Percentiles rank a stretch among this genome's conserved stretches.
Conservation (phyloP, 768 basidiomycete species). For the Leccinum sublutescens region DNA sequence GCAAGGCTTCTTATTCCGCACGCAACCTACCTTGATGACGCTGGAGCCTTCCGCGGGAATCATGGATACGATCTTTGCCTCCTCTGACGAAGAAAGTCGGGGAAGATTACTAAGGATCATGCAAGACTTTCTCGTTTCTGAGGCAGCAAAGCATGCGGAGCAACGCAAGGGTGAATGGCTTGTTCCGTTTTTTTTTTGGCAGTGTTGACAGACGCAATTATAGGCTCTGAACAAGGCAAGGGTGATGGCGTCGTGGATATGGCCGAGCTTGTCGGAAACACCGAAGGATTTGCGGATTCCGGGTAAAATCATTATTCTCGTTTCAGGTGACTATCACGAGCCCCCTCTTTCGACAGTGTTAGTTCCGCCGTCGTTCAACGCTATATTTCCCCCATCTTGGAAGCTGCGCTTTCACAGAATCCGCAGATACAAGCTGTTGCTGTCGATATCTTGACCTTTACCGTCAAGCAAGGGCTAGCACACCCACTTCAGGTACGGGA, state of each 20-base stretch:
- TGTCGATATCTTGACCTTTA: slow-evolving; percentile 88
- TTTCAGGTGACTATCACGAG: not conserved
- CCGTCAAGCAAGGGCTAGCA: slow-evolving; percentile 91
- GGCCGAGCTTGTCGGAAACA: slow-evolving; percentile 93
- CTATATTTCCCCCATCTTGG: slow-evolving; percentile 78
- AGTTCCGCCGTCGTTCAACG: slow-evolving; percentile 70
- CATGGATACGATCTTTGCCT: slow-evolving; percentile 87
- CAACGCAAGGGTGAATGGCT: slow-evolving; percentile 59
- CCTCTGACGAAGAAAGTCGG: slow-evolving; percentile 67
- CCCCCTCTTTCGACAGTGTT: not conserved
- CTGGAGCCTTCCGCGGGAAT: slow-evolving; percentile 71
- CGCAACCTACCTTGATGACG: slow-evolving; percentile 90
- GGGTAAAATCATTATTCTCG: slow-evolving; percentile 55
- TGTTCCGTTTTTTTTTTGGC: not conserved
- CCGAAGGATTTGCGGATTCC: slow-evolving; percentile 94
- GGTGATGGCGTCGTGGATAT: slow-evolving; percentile 64
- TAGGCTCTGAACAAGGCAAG: slow-evolving; percentile 24
- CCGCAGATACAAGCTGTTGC: slow-evolving; percentile 75
- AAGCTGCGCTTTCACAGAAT: slow-evolving; percentile 73
- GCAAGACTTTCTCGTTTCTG: slow-evolving; percentile 86
- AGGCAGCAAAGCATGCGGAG: slow-evolving; percentile 72
- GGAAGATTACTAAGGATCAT: slow-evolving; percentile 81
- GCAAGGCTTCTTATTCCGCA: slow-evolving; percentile 85
- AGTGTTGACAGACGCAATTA: not conserved
- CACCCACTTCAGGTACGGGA: slow-evolving; percentile 82